Conservation (phyloP, 805 yeast species). For the Jamesozyma piceae region DNA sequence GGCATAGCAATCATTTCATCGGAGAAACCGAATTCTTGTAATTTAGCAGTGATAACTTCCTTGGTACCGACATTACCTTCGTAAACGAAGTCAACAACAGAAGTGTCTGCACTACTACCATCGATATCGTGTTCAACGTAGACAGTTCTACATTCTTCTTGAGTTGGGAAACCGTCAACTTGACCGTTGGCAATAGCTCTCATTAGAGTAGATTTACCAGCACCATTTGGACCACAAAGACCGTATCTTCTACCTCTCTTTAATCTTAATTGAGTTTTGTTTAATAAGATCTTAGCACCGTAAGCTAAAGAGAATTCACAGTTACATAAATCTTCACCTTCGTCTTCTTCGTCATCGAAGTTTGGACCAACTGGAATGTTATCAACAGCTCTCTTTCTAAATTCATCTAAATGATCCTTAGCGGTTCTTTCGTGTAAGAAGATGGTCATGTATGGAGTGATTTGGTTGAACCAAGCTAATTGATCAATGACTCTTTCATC, state of each 20-base stretch:
- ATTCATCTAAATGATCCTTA: conserved; percentile 81
- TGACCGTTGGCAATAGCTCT: conserved; percentile 95
- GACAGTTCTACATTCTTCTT: conserved; percentile 97
- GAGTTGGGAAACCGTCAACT: conserved; percentile 99
- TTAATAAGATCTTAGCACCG: conserved; percentile 99
- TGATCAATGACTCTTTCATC: conserved; percentile 96
- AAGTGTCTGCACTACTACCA: conserved; percentile 93
- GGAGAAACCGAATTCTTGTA: conserved; percentile 85
- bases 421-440: conserved; percentile 91
- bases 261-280: conserved; percentile 98
- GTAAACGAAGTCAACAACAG: conserved; percentile 86
- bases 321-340: conserved; percentile 99
- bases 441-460: conserved; percentile 91
- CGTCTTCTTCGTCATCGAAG: conserved; percentile 95
- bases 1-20: conserved; percentile 91
- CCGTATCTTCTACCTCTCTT: conserved; percentile 99
- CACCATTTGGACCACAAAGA: conserved; percentile 99
- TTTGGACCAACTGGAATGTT: conserved; percentile 95
- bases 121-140: conserved; percentile 99
- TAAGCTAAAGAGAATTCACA: conserved; percentile 99
- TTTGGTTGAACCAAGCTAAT: conserved; percentile 77
- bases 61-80: conserved; percentile 64
- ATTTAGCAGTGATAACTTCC: conserved; percentile 64
- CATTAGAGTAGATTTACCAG: conserved; percentile 98
- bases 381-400: conserved; percentile 92